Conservation (phyloP, 2,329 filamentous ascomycete species). For the Pestalotiopsis sp. region DNA sequence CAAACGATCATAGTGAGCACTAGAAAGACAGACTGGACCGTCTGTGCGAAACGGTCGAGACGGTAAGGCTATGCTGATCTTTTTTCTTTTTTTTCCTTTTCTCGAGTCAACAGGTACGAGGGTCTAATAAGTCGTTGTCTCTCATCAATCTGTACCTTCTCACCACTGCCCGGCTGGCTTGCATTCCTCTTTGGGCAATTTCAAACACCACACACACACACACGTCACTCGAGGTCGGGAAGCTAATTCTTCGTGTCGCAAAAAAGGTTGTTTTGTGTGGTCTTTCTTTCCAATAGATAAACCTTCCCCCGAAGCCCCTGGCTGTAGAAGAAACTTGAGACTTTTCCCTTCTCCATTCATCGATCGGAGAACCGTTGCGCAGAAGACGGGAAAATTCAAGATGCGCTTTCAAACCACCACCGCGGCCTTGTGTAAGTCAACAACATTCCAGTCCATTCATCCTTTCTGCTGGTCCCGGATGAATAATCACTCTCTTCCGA, state of each 20-base stretch:
- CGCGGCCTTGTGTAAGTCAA: slow-evolving; percentile 23
- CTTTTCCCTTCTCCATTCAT: not conserved
- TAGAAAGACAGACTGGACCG: not conserved
- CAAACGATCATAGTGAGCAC: not conserved
- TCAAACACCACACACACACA: not conserved
- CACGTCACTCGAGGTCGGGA: not conserved
- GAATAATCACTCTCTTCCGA: not conserved
- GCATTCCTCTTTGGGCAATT: not conserved
- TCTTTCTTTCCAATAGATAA: not conserved
- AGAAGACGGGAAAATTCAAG: not conserved
- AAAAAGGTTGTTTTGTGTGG: not conserved
- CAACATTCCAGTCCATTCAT: not conserved
- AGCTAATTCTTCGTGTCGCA: not conserved
- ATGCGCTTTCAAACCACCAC: slow-evolving; percentile 13
- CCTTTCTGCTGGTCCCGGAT: not conserved
- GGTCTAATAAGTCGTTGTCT: not conserved
- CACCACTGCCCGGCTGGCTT: not conserved
- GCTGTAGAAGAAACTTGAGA: not conserved
- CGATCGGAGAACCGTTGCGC: not conserved
- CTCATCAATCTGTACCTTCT: not conserved
- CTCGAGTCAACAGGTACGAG: not conserved
- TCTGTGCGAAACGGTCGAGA: not conserved
- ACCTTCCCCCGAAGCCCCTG: not conserved
- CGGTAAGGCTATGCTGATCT: not conserved
- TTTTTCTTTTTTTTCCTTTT: not conserved